These are phyloP conservation scores for Lentinus tigrinus DNA, from an alignment of 768 basidiomycete species.

Conservation along the genomic window DNA sequence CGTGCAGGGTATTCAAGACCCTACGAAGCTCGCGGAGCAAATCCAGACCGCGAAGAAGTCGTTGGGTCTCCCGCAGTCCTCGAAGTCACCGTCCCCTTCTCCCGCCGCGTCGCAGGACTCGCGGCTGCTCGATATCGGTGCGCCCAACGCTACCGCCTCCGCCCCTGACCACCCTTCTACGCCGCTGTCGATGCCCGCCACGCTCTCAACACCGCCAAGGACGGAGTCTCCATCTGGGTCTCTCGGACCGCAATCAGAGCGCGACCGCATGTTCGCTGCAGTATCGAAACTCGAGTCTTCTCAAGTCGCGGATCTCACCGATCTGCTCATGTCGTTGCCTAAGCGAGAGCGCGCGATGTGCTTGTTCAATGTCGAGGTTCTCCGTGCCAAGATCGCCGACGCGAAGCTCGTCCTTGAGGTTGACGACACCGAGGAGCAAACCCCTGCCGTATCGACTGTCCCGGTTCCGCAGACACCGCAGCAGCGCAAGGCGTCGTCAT, in stretches of 20 bases:
- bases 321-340: constrained; percentile 80
- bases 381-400: constrained; percentile 75
- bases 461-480: constrained; percentile 58
- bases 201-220: constrained; percentile 78
- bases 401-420: constrained; percentile 81
- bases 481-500: constrained; percentile 49
- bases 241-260: constrained; percentile 61
- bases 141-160: constrained; percentile 70
- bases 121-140: constrained; percentile 57
- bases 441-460: constrained; percentile 35
- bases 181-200: constrained; percentile 73
- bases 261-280: constrained; percentile 70
- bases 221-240: constrained; percentile 76
- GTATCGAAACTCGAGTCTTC: constrained; percentile 62
- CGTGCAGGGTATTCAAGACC: constrained; percentile 72
- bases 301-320: constrained; percentile 64
- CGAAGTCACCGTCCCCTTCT: constrained; percentile 46
- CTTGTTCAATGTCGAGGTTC: constrained; percentile 81
- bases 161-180: constrained; percentile 91
- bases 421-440: constrained; percentile 55
- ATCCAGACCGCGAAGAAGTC: constrained; percentile 39
- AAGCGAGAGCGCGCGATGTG: constrained; percentile 91
- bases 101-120: constrained; percentile 70
- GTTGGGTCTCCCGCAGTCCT: constrained; percentile 24
- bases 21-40: constrained; percentile 63